Evolutionary conservation across 1,284 basidiomycete genomes (phyloP), one percentile per base, ranked within the genome.

Genomic region (Heterobasidion annosum): DNA sequence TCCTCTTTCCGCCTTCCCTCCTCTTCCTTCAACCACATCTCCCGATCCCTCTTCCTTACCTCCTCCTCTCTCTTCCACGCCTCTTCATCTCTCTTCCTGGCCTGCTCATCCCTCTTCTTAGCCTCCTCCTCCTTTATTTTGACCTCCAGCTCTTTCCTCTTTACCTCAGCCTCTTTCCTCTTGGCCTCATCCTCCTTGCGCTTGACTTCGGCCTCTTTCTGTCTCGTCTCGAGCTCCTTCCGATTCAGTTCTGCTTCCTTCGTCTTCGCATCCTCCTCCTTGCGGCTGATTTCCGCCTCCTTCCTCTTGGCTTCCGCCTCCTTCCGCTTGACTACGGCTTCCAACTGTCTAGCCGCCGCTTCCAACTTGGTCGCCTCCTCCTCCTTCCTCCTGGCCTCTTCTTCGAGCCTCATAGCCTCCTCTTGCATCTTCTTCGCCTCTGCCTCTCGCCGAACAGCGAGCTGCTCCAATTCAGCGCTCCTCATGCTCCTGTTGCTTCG

Each of bases 361-460:
- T 59, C 58, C 51, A 18, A 54, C 35, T 4, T 43, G 15, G 54
- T 53, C 4, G 56, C 54, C 37, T 60, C 58, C 32, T 42, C 51
- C 51, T 49, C 56, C 55, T 45, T 59, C 45, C 50, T 48, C 48
- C 45, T 47, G 18, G 45, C 53, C 16, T 46, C 57, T 46, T 56
- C 50, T 45, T 58, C 57, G 16, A 2, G 42, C 19, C 58, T 57
- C 10, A 7, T 53, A 15, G 59, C 59, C 37, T 61, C 59, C 15
- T 60, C 58, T 54, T 61, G 59, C 32, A 55, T 60, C 37, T 42
- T 48, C 16, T 46, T 52, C 10, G 54, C 53, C 45, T 57, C 58
- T 3, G 51, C 54, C 53, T 60, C 59, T 34, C 51, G 37, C 34
- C 35, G 35, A 9, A 45, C 8, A 8, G 50, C 34, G n/a, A 48